Conservation (phyloP, 2,329 filamentous ascomycete species). For the Colletotrichum chlorophyti region DNA sequence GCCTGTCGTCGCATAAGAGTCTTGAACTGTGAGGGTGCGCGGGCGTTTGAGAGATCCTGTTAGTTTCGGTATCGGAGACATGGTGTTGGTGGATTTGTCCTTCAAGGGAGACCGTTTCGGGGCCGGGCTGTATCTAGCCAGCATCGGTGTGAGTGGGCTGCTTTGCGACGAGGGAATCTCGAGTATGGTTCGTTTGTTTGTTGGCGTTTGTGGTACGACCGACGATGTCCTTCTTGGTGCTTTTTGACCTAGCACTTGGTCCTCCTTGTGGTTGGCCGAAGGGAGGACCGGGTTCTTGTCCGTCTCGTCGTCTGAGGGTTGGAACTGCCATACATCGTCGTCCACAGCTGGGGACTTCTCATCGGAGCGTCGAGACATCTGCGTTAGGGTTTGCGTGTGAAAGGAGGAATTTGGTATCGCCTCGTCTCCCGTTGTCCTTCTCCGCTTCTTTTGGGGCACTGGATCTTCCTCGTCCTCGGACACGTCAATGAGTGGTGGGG, state of each 20-base stretch:
- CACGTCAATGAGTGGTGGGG: conserved; percentile 26
- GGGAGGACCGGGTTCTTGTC: conserved; percentile 38
- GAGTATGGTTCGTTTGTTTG: conserved; percentile 36
- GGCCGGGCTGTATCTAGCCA: conserved; percentile 46
- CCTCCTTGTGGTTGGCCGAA: conserved; percentile 45
- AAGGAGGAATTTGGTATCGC: conserved; percentile 38
- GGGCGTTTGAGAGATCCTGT: conserved; percentile 32
- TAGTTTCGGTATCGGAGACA: conserved; percentile 16
- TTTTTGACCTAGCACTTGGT: conserved; percentile 17
- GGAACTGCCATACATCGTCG: conserved; percentile 33
- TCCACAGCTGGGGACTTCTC: conserved; percentile 37
- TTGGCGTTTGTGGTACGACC: conserved; percentile 51
- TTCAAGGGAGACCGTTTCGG: conserved; percentile 45
- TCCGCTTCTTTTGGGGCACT: conserved; percentile 20
- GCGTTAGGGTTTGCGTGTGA: conserved; percentile 51
- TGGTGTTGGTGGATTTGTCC: conserved; percentile 39
- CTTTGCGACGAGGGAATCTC: conserved; percentile 55
- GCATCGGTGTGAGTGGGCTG: conserved; percentile 48
- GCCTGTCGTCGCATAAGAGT: conserved; percentile 48
- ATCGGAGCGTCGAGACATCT: conserved; percentile 49
- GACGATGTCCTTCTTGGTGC: conserved; percentile 38
- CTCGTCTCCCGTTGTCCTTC: conserved; percentile 40
- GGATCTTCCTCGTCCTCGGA: conserved; percentile 36
- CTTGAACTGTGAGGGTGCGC: conserved; percentile 48
- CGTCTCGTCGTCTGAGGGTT: conserved; percentile 48